These are phyloP conservation scores for Mycena capillaripes DNA, from an alignment of 768 basidiomycete species.

Conservation along the genomic window DNA sequence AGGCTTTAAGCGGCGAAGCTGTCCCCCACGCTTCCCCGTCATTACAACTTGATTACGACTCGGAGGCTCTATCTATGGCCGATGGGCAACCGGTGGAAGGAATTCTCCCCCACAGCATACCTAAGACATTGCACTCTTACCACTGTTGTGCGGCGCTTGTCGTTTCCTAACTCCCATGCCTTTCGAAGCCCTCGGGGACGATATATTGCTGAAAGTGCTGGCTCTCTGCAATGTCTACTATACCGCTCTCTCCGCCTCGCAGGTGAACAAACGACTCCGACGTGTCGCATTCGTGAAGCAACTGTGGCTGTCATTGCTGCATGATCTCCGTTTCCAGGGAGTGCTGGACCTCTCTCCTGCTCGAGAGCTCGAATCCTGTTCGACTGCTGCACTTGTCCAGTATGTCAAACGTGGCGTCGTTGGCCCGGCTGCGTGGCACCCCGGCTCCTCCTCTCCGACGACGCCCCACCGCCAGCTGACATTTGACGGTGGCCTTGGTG, in stretches of 20 bases:
- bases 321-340: neutral
- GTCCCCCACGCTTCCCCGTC: too few relatives aligned
- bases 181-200: neutral
- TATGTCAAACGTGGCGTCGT: neutral
- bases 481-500: neutral
- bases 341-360: neutral
- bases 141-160: neutral
- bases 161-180: neutral
- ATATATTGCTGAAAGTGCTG: neutral
- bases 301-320: neutral
- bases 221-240: neutral
- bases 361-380: neutral
- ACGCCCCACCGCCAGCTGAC: neutral
- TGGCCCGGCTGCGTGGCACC: neutral
- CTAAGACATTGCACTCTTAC: neutral
- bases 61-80: too few relatives aligned
- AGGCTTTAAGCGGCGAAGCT: too few relatives aligned
- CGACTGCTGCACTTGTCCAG: neutral
- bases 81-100: too few relatives aligned
- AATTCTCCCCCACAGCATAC: too few relatives aligned
- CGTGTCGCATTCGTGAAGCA: neutral
- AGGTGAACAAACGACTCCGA: neutral
- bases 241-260: neutral
- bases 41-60: too few relatives aligned
- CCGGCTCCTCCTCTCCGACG: neutral